A percentile compares a stretch with the other conserved stretches of the same genome.
Evolutionary conservation across 345 rosid genomes (phyloP).

Genomic region (Rhodamnia rubescens): DNA sequence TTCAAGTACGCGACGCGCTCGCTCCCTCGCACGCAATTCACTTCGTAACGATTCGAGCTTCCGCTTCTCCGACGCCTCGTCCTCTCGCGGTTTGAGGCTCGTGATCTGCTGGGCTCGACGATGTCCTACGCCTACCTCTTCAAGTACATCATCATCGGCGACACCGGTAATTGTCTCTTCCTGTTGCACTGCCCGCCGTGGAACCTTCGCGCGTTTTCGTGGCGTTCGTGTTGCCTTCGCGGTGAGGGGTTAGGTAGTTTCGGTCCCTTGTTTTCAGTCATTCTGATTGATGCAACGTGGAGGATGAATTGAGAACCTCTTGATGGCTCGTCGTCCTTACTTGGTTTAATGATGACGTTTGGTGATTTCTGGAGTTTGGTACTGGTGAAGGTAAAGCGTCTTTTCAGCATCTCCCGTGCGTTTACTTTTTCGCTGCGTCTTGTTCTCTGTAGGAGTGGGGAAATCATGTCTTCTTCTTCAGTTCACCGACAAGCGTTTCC

Average conservation of each 20-base stretch:
- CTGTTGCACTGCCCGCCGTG: neutral
- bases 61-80: neutral
- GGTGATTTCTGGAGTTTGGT: neutral
- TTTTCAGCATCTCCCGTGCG: neutral
- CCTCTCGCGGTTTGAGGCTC: neutral
- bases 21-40: too few relatives aligned
- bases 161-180: neutral
- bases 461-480: conserved; percentile 96
- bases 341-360: neutral
- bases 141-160: conserved; percentile 13
- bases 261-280: too few relatives aligned
- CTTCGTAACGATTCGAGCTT: neutral
- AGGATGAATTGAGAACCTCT: neutral
- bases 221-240: neutral
- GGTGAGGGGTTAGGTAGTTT: neutral
- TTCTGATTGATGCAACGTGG: neutral
- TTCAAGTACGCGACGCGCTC: neutral
- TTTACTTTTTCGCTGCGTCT: neutral
- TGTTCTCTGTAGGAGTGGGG: conserved; percentile 56
- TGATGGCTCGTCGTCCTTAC: too few relatives aligned
- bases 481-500: conserved; percentile 97
- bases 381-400: neutral
- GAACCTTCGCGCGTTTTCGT: neutral
- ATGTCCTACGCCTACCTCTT: conserved; percentile 10
- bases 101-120: neutral